Evolutionary conservation across 148 eudicot genomes (phyloP).

Genomic region (Cornus kousa): DNA sequence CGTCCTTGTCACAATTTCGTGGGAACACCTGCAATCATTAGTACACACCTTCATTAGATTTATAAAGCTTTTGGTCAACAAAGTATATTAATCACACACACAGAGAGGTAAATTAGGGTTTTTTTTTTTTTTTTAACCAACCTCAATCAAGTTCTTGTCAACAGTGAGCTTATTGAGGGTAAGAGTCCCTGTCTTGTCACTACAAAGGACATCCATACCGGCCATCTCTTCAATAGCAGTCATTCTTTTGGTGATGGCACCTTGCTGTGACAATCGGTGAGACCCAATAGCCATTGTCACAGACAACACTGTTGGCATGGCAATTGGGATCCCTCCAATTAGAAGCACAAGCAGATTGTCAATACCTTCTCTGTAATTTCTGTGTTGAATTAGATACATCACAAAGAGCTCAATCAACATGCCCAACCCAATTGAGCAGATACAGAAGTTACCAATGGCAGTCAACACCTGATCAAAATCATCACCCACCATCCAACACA

Average conservation of each 20-base stretch:
- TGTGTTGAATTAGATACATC: slow-evolving; percentile 65
- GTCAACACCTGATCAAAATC: slow-evolving; percentile 51
- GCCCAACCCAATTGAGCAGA: slow-evolving; percentile 61
- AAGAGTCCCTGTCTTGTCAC: slow-evolving; percentile 85
- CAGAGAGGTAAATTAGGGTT: neutral
- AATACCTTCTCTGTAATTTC: slow-evolving; percentile 66
- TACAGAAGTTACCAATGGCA: slow-evolving; percentile 79
- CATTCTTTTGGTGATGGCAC: slow-evolving; percentile 89
- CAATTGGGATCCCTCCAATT: slow-evolving; percentile 90
- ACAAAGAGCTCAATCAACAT: slow-evolving; percentile 61
- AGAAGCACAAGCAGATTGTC: slow-evolving; percentile 77
- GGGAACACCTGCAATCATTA: slow-evolving; percentile 31
- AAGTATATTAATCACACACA: neutral
- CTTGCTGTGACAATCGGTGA: slow-evolving; percentile 69
- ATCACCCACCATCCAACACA: neutral
- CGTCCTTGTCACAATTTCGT: slow-evolving; percentile 43
- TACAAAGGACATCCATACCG: slow-evolving; percentile 87
- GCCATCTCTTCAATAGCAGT: slow-evolving; percentile 94
- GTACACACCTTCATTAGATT: neutral
- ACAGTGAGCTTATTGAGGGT: slow-evolving; percentile 80
- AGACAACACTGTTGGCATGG: slow-evolving; percentile 82
- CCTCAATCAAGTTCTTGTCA: slow-evolving; percentile 66
- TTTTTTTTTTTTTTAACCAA: slow-evolving; percentile 5
- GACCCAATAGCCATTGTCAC: slow-evolving; percentile 90
- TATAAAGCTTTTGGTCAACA: neutral